Conservation (phyloP, 2,329 filamentous ascomycete genomes). For the Botrytis byssoidea region DNA sequence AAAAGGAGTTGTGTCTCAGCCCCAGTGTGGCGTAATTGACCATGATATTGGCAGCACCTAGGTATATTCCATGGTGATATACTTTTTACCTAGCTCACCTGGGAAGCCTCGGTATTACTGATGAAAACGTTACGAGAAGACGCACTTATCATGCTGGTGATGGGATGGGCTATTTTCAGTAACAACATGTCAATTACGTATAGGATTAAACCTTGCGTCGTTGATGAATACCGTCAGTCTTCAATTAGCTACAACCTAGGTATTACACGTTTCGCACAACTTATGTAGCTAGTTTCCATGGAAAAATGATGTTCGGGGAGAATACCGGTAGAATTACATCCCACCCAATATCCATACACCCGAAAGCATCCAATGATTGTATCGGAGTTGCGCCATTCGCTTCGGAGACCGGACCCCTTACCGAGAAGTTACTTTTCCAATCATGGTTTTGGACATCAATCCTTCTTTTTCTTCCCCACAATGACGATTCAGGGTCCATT, state of each 20-base stretch:
- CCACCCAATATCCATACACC: background rate
- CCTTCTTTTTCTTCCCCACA: background rate
- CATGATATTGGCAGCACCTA: background rate
- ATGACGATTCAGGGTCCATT: constrained; percentile 16
- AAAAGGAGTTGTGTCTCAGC: background rate
- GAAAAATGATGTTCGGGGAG: background rate
- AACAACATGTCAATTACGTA: background rate
- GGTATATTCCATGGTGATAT: background rate
- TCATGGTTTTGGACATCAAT: background rate
- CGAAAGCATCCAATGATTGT: background rate
- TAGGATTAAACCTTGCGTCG: background rate
- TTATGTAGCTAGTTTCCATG: background rate
- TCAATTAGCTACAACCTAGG: background rate
- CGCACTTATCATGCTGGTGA: background rate
- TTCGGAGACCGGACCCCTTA: background rate
- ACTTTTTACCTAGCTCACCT: background rate
- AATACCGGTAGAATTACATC: background rate
- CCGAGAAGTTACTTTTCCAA: background rate
- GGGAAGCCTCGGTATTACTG: background rate
- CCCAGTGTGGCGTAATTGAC: constrained; percentile 5
- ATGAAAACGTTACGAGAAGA: background rate
- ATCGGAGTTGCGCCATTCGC: background rate
- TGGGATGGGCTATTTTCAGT: background rate
- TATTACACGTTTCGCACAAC: background rate
- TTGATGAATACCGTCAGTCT: background rate